Percentiles rank a stretch among this genome's conserved stretches.
Evolutionary conservation across 352 stramenopile genomes (phyloP).

Genomic region (Paralagenidium karlingii): DNA sequence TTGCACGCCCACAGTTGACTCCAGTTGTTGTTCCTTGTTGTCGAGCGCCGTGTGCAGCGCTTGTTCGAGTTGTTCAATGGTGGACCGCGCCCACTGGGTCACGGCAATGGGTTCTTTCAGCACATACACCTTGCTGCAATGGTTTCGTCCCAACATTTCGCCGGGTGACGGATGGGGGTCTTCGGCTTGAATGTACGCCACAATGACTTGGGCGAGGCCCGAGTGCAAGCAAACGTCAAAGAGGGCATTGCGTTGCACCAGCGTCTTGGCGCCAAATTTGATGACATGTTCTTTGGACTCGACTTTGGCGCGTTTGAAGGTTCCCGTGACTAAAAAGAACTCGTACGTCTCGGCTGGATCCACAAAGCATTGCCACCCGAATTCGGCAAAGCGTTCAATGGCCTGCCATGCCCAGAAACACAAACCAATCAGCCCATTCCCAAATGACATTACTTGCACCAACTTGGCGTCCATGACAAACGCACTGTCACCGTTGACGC

Average conservation of each 20-base stretch:
- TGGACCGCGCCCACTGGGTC: constrained; percentile 56
- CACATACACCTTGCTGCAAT: constrained; percentile 35
- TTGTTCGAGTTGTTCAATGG: constrained; percentile 39
- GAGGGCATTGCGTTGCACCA: constrained; percentile 60
- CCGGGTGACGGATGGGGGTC: background rate
- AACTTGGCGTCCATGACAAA: too few relatives aligned
- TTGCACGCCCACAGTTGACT: too few relatives aligned
- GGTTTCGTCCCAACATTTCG: constrained; percentile 1
- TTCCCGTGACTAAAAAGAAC: constrained; percentile 66
- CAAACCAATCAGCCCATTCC: too few relatives aligned
- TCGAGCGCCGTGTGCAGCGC: too few relatives aligned
- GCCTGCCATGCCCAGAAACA: constrained; percentile 39
- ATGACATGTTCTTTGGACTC: constrained; percentile 4
- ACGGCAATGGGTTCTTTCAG: constrained; percentile 71
- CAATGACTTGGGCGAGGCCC: constrained; percentile 55
- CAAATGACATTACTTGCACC: too few relatives aligned
- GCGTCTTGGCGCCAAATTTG: constrained; percentile 5
- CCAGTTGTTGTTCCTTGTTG: constrained; percentile 14
- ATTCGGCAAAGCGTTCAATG: constrained; percentile 65
- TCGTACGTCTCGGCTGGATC: constrained; percentile 76
- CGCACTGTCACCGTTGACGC: too few relatives aligned
- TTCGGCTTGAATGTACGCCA: constrained; percentile 51
- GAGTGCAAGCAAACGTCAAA: constrained; percentile 64
- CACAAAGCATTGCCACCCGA: constrained; percentile 65
- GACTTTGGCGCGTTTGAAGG: constrained; percentile 18